These are phyloP conservation scores for Senna siamea DNA, from an alignment of 306 rosid species.

Conservation along the genomic window DNA sequence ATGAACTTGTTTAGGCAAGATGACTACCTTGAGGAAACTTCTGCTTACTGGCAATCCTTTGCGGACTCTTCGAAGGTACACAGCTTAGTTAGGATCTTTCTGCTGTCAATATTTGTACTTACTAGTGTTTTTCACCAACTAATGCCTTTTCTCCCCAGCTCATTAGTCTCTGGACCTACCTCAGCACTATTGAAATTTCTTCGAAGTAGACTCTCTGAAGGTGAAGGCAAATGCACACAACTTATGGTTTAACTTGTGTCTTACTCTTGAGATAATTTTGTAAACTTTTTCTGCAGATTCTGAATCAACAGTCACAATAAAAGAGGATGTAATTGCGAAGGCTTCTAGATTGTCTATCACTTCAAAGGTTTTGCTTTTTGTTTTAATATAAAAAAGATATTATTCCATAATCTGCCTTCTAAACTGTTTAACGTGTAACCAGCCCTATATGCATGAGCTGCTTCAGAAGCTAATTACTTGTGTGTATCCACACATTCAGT, in stretches of 20 bases:
- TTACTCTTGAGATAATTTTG: constrained; percentile 31
- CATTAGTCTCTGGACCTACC: constrained; percentile 91
- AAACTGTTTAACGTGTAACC: constrained; percentile 15
- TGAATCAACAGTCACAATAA: constrained; percentile 55
- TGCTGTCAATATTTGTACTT: constrained; percentile 19
- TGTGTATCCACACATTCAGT: neutral
- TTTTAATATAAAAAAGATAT: neutral
- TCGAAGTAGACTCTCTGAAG: constrained; percentile 81
- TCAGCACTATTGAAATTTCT: constrained; percentile 74
- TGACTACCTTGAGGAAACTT: constrained; percentile 90
- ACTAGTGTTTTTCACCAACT: constrained; percentile 32
- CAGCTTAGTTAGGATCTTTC: constrained; percentile 31
- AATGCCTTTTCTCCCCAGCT: constrained; percentile 53
- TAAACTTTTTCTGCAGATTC: constrained; percentile 56
- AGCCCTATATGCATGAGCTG: constrained; percentile 16
- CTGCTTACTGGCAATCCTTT: constrained; percentile 83
- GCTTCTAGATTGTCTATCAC: constrained; percentile 80
- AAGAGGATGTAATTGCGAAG: constrained; percentile 70
- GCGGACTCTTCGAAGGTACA: constrained; percentile 88
- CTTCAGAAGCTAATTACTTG: constrained; percentile 16
- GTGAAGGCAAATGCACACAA: constrained; percentile 61
- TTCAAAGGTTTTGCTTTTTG: constrained; percentile 77
- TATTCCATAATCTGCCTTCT: constrained; percentile 11
- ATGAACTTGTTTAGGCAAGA: constrained; percentile 68
- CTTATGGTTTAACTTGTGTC: constrained; percentile 12